Conservation (phyloP, 805 yeast genomes). For the Candida pseudofarinosa region DNA sequence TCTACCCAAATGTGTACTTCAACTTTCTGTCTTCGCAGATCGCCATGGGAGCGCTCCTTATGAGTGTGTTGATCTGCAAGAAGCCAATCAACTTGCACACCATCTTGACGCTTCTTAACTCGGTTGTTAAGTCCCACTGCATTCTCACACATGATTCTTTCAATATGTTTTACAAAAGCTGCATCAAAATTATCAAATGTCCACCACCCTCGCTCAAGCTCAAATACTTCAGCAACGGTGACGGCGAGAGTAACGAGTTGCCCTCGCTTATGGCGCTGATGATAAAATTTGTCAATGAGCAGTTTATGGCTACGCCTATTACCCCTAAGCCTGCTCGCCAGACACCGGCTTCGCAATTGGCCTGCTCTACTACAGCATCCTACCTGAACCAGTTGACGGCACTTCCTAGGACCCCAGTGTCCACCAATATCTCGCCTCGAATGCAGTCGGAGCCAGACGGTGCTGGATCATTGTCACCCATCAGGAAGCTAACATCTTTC, state of each 20-base stretch:
- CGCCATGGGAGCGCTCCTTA: constrained; percentile 42
- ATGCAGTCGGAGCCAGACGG: neutral
- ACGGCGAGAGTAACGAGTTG: constrained; percentile 11
- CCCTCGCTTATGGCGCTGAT: constrained; percentile 31
- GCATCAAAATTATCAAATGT: constrained; percentile 37
- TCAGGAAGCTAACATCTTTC: neutral
- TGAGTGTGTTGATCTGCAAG: constrained; percentile 34
- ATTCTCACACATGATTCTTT: constrained; percentile 15
- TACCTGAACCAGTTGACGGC: neutral
- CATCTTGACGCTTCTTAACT: constrained; percentile 17
- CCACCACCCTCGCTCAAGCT: constrained; percentile 45
- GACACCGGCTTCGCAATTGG: constrained; percentile 9
- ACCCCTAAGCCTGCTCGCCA: constrained; percentile 23
- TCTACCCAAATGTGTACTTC: constrained; percentile 55
- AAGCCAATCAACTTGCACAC: constrained; percentile 24
- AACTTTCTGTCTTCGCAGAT: constrained; percentile 52
- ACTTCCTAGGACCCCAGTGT: constrained; percentile 25
- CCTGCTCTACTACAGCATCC: neutral
- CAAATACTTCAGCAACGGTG: constrained; percentile 39
- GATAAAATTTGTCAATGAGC: constrained; percentile 27
- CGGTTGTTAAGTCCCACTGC: constrained; percentile 12
- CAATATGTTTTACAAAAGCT: constrained; percentile 18
- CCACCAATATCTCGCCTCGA: constrained; percentile 20
- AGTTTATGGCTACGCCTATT: constrained; percentile 18
- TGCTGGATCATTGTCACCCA: neutral